Evolutionary conservation across 208 protist species (phyloP), one percentile per base, ranked within the genome.

Genomic region (Strigomonas oncopelti): DNA sequence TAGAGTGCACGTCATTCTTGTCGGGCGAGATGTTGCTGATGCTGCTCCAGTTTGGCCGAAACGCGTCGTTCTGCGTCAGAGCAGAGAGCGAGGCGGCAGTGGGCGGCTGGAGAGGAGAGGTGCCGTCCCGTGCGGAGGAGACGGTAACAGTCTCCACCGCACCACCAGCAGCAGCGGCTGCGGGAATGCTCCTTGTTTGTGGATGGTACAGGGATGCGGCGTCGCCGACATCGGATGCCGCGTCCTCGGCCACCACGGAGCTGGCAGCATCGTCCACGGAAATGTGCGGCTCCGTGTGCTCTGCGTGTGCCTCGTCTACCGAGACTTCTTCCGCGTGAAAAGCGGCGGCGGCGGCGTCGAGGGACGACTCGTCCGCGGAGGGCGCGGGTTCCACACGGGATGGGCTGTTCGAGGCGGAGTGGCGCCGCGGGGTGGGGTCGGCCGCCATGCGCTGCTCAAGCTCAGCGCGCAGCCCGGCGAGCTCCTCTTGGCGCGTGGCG

Each of bases 391-490:
- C 42, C 42, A 20, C 16, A 48, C 16, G 13, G 11, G 42, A n/a
- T 1, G 5, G 42, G 42, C 42, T 48, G 34, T 38, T 38, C 9
- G 42, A 20, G 42, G 42, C 42, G 13, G 16, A 9, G 22, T 62
- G 57, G n/a, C 29, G 57, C 29, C 57, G 57, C 9, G 28, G 28
- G 5, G 57, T 16, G 1, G 57, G 27, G 4, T n/a, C n/a, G 5
- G 22, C 2, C 57, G 57, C 57, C 28, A 38, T 46, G 1, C 29
- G 27, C 14, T 25, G 46, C 20, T 77, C 67, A 1, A 89, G 69
- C 45, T 87, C 74, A 9, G 71, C 67, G 7, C 78, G 76, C 1
- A 92, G 68, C 52, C 75, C 58, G 24, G 80, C 81, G 4, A 92
- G 64, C 27, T 78, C 74, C 0, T 54, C 75, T 28, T 78, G 69